These are phyloP conservation scores for Striga asiatica DNA, from an alignment of 257 asterid genomes.

Conservation along the genomic window DNA sequence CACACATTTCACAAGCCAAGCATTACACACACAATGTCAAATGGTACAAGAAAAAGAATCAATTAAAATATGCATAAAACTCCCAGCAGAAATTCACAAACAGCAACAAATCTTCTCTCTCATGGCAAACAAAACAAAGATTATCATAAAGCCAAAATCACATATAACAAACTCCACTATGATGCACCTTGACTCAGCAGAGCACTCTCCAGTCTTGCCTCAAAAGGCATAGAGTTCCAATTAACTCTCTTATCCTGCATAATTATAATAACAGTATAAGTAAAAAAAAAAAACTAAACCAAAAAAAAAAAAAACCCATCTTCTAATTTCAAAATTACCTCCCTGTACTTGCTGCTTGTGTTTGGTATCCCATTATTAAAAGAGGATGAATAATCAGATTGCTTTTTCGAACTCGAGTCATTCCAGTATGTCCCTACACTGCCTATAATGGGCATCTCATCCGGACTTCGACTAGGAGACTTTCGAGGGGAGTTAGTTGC, in stretches of 20 bases:
- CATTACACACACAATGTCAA: slow-evolving; percentile 18
- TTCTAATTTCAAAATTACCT: slow-evolving; percentile 41
- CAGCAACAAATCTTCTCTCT: slow-evolving; percentile 12
- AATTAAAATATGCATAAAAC: no score
- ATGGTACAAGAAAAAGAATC: slow-evolving; percentile 6
- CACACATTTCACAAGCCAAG: slow-evolving; percentile 3
- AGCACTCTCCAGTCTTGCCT: slow-evolving; percentile 77
- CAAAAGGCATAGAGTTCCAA: slow-evolving; percentile 90
- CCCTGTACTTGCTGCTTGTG: slow-evolving; percentile 85
- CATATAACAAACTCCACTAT: slow-evolving; percentile 15
- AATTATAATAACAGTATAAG: no score
- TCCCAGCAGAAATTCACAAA: slow-evolving; percentile 24
- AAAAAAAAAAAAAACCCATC: no score
- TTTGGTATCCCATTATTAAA: slow-evolving; percentile 80
- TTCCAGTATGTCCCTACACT: slow-evolving; percentile 88
- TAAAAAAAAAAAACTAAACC: no score
- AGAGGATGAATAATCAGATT: slow-evolving; percentile 29
- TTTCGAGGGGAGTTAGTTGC: slow-evolving; percentile 50
- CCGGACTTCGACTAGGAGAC: slow-evolving; percentile 87
- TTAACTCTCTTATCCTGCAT: slow-evolving; percentile 81
- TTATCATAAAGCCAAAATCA: background rate
- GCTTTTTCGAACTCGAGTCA: slow-evolving; percentile 29
- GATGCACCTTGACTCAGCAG: slow-evolving; percentile 34
- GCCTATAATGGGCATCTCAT: slow-evolving; percentile 85
- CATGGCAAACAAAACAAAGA: slow-evolving; percentile 1